Evolutionary conservation across 768 basidiomycete genomes (phyloP).

Genomic region (Tulasnella sp.): DNA sequence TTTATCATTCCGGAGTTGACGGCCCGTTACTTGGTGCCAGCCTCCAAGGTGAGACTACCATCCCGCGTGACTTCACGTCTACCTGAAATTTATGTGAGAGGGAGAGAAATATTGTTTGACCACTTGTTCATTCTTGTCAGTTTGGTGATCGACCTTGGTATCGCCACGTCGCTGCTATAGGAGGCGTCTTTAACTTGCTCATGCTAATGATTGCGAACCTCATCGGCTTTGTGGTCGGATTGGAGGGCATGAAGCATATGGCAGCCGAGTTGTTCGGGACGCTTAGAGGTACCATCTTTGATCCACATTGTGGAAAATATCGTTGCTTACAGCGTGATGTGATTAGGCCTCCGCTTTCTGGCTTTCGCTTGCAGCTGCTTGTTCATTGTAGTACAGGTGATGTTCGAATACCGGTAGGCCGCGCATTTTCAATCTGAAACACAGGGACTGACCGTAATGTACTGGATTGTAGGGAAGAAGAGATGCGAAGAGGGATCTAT

Average conservation of each 20-base stretch:
- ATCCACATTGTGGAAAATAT: neutral
- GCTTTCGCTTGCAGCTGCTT: slow-evolving; percentile 46
- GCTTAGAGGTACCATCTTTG: slow-evolving; percentile 41
- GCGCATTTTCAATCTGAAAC: neutral
- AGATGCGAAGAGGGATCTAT: slow-evolving; percentile 49
- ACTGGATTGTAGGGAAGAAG: slow-evolving; percentile 47
- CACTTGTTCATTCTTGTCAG: slow-evolving; percentile 31
- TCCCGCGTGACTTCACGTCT: neutral
- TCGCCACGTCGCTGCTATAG: slow-evolving; percentile 70
- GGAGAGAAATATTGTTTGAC: no score
- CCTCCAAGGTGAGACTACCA: slow-evolving; percentile 42
- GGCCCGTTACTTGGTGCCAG: slow-evolving; percentile 48
- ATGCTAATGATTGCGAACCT: slow-evolving; percentile 90
- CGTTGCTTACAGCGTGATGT: neutral
- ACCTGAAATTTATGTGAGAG: no score
- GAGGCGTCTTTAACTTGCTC: slow-evolving; percentile 72
- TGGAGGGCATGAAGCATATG: slow-evolving; percentile 67
- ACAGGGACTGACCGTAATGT: no score
- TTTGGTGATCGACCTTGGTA: slow-evolving; percentile 66
- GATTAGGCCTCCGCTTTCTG: slow-evolving; percentile 57
- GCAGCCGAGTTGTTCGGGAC: slow-evolving; percentile 48
- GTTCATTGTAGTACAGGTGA: slow-evolving; percentile 76
- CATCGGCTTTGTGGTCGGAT: slow-evolving; percentile 87
- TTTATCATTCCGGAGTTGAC: slow-evolving; percentile 82
- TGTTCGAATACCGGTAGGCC: slow-evolving; percentile 89